Percentiles rank a stretch among this genome's conserved stretches.
Conservation (phyloP, 257 asterid genomes). For the Verbena officinalis region DNA sequence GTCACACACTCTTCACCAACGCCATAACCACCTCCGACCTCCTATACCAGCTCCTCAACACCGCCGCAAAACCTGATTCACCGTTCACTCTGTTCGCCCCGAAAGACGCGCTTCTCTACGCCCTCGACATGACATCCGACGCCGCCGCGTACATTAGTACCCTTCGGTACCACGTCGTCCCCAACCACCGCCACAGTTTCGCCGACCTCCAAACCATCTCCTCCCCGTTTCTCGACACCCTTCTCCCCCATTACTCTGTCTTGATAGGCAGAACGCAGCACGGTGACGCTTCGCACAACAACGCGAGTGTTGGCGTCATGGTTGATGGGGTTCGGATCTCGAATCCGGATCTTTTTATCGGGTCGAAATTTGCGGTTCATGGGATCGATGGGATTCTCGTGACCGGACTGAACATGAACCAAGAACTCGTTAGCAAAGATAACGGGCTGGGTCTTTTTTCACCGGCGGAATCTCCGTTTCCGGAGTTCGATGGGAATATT, state of each 20-base stretch:
- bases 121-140: constrained; percentile 62
- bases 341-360: constrained; percentile 58
- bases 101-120: constrained; percentile 40
- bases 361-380: constrained; percentile 54
- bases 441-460: constrained; percentile 26
- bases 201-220: constrained; percentile 47
- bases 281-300: not conserved
- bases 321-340: constrained; percentile 58
- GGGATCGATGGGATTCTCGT: constrained; percentile 62
- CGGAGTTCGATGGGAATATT: not conserved
- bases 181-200: constrained; percentile 48
- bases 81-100: constrained; percentile 67
- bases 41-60: constrained; percentile 52
- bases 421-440: constrained; percentile 15
- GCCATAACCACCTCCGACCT: constrained; percentile 68
- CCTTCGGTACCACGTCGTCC: constrained; percentile 62
- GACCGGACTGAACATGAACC: constrained; percentile 46
- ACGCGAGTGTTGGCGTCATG: constrained; percentile 26
- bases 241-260: constrained; percentile 58
- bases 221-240: constrained; percentile 60
- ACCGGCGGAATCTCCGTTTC: constrained; percentile 26
- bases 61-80: not conserved
- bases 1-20: constrained; percentile 66
- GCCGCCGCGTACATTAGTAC: constrained; percentile 57
- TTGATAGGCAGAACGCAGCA: constrained; percentile 32